Percentiles rank a stretch among this genome's conserved stretches.
Conservation (phyloP, 306 rosid genomes). For the Cucurbita ficifolia region DNA sequence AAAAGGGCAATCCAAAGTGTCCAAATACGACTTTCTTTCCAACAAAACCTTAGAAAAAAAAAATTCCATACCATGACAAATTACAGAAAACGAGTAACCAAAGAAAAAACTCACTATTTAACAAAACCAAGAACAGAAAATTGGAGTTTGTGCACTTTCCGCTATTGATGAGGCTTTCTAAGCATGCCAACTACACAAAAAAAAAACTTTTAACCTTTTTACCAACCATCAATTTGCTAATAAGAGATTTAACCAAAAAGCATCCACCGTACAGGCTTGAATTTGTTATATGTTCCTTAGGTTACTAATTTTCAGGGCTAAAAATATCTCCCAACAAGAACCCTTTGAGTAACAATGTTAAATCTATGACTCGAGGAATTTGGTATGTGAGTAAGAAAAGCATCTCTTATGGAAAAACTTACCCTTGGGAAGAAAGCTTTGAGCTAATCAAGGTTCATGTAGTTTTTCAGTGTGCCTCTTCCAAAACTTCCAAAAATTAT, state of each 20-base stretch:
- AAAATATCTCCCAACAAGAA: not conserved
- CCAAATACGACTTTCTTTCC: not conserved
- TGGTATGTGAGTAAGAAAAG: not conserved
- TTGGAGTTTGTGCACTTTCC: no score
- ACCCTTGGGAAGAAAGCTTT: not conserved
- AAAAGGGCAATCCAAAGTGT: conserved; percentile 11
- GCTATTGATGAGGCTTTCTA: no score
- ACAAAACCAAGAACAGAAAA: not conserved
- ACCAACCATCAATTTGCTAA: no score
- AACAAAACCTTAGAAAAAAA: not conserved
- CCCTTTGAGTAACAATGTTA: not conserved
- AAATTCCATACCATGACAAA: not conserved
- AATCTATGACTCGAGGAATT: not conserved
- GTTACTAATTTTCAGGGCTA: not conserved
- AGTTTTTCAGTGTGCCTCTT: not conserved
- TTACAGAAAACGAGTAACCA: not conserved
- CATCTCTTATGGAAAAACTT: not conserved
- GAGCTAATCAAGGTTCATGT: not conserved
- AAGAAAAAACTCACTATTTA: not conserved
- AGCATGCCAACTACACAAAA: no score
- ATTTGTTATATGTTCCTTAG: not conserved
- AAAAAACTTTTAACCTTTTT: no score
- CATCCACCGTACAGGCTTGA: not conserved
- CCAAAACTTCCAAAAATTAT: not conserved
- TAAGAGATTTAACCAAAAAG: no score